A percentile compares a stretch with the other conserved stretches of the same genome.
Evolutionary conservation across 2,329 filamentous ascomycete species (phyloP).

Genomic region (Cytospora schulzeri): DNA sequence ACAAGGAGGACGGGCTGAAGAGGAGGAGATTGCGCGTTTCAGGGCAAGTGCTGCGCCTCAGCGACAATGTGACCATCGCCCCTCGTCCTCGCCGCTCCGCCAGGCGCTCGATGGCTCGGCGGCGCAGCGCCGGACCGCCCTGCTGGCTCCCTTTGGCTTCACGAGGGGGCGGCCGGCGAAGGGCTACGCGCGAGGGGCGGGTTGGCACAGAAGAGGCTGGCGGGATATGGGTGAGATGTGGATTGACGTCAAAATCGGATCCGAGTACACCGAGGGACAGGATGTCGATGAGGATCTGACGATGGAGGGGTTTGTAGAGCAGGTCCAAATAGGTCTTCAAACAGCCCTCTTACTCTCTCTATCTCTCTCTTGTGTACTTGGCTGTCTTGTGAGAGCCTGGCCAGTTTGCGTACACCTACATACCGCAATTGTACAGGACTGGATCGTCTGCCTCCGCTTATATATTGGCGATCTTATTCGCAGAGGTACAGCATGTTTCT

Average conservation of each 20-base stretch:
- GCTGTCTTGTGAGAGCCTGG: not conserved
- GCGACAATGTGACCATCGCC: not conserved
- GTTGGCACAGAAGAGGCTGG: slow-evolving; percentile 1
- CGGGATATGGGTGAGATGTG: not conserved
- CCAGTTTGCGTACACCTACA: not conserved
- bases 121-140: not conserved
- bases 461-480: not conserved
- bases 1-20: not conserved
- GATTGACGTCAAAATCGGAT: not conserved
- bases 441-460: not conserved
- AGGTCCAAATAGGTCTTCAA: not conserved
- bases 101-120: not conserved
- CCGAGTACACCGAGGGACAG: not conserved
- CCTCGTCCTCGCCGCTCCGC: not conserved
- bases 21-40: not conserved
- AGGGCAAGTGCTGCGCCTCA: not conserved
- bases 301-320: not conserved
- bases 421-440: not conserved
- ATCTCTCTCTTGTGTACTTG: not conserved
- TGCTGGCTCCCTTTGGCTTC: slow-evolving; percentile 11
- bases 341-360: not conserved
- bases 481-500: not conserved
- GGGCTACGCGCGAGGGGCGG: not conserved
- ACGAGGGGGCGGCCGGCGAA: not conserved
- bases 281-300: not conserved